A percentile compares a stretch with the other conserved stretches of the same genome.
phyloP scores from a whole-genome alignment of 2,329 filamentous ascomycete species.

The Penicillium psychrosexuale region DNA sequence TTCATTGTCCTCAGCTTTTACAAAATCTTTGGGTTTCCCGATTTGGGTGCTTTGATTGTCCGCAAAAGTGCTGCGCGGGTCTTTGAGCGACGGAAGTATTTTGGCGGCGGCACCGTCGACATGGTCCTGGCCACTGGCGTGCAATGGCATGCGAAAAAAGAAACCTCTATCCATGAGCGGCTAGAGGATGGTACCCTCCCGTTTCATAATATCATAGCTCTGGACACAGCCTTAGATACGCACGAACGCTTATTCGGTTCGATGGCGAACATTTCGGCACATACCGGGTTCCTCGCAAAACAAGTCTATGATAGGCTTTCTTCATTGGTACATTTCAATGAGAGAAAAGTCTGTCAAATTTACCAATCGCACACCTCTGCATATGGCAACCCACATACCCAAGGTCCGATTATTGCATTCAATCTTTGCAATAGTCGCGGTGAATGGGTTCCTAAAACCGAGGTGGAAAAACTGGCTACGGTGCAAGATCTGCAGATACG shows the following conservation, averaged over 20 bases:
- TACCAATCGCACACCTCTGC: conserved; percentile 51
- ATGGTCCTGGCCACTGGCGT: conserved; percentile 76
- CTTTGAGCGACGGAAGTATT: conserved; percentile 71
- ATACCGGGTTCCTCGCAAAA: conserved; percentile 65
- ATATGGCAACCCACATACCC: conserved; percentile 46
- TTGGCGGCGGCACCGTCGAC: conserved; percentile 92
- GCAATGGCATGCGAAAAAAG: conserved; percentile 79
- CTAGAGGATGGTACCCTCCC: conserved; percentile 91
- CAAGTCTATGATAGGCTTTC: conserved; percentile 59
- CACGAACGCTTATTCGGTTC: conserved; percentile 68
- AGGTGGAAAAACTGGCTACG: conserved; percentile 81
- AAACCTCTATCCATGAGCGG: conserved; percentile 68
- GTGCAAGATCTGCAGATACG: conserved; percentile 79
- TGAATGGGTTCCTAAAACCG: conserved; percentile 73
- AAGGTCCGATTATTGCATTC: conserved; percentile 78
- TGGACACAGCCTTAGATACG: conserved; percentile 68
- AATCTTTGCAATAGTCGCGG: conserved; percentile 70
- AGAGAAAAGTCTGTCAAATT: conserved; percentile 60
- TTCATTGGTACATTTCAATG: conserved; percentile 67
- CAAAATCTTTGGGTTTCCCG: conserved; percentile 97
- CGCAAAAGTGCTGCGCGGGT: conserved; percentile 64
- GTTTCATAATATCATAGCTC: conserved; percentile 82
- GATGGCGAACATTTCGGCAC: conserved; percentile 66
- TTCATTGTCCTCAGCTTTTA: conserved; percentile 87
- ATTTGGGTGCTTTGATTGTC: conserved; percentile 81